Conservation (phyloP, 2,329 filamentous ascomycete species). For the Penicillium sumatraense region DNA sequence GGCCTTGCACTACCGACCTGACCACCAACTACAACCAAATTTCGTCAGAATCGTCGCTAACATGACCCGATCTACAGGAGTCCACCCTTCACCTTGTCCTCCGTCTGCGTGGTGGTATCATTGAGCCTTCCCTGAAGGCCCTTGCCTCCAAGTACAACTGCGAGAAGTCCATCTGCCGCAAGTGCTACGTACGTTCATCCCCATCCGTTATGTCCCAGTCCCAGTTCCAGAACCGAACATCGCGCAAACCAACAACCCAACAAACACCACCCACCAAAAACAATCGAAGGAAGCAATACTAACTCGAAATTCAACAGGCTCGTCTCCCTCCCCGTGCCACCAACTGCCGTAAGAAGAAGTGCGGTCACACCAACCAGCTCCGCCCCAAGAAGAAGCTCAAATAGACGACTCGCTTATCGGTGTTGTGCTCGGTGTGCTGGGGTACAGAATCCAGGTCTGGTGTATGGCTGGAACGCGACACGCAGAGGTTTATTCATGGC, state of each 20-base stretch:
- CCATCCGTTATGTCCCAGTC: too few relatives aligned
- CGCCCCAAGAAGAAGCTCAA: constrained; percentile 99
- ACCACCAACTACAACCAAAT: constrained; percentile 2
- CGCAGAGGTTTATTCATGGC: constrained; percentile 42
- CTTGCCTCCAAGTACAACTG: constrained; percentile 99
- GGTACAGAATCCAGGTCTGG: constrained; percentile 33
- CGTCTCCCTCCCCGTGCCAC: constrained; percentile 97
- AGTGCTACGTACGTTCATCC: constrained; percentile 86
- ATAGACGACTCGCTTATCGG: constrained; percentile 56
- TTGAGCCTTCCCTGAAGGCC: constrained; percentile 98
- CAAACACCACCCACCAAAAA: neutral
- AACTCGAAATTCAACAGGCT: constrained; percentile 47
- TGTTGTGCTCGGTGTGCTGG: constrained; percentile 50
- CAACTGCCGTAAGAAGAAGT: constrained; percentile 99
- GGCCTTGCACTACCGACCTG: neutral
- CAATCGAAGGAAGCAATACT: constrained; percentile 5
- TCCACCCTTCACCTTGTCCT: constrained; percentile 98
- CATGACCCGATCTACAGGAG: constrained; percentile 64
- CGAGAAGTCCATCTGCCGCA: constrained; percentile 99
- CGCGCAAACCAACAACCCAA: neutral
- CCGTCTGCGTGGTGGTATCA: constrained; percentile 98
- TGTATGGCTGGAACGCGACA: constrained; percentile 40
- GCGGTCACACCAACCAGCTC: constrained; percentile 99
- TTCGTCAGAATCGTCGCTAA: constrained; percentile 35
- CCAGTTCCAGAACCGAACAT: neutral